phyloP scores from a whole-genome alignment of 148 eudicot species.

The Dianthus caryophyllus region DNA sequence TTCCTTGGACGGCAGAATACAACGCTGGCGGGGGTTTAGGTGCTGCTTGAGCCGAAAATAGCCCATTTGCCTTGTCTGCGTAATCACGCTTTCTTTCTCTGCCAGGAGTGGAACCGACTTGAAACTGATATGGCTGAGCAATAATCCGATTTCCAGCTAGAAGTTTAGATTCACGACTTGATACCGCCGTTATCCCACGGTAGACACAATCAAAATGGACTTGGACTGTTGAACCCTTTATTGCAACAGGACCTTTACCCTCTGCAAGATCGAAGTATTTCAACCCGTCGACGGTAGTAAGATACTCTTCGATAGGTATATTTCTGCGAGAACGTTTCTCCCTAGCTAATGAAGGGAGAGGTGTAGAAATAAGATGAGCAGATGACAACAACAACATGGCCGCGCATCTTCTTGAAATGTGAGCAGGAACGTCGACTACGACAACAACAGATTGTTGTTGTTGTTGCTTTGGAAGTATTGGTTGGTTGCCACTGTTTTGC shows the following conservation, averaged over 20 bases:
- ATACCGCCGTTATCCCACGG: slow-evolving; percentile 80
- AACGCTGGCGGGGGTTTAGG: slow-evolving; percentile 98
- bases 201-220: slow-evolving; percentile 95
- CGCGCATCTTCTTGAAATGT: slow-evolving; percentile 60
- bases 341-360: slow-evolving; percentile 52
- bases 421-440: slow-evolving; percentile 15
- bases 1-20: slow-evolving; percentile 78
- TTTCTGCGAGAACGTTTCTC: slow-evolving; percentile 59
- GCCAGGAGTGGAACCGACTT: slow-evolving; percentile 89
- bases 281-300: slow-evolving; percentile 75
- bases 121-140: slow-evolving; percentile 94
- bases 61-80: slow-evolving; percentile 86
- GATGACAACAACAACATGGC: slow-evolving; percentile 32
- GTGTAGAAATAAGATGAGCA: slow-evolving; percentile 28
- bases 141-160: slow-evolving; percentile 93
- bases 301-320: slow-evolving; percentile 80
- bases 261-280: slow-evolving; percentile 79
- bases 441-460: not conserved
- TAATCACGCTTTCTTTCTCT: slow-evolving; percentile 93
- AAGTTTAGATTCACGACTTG: slow-evolving; percentile 94
- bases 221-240: slow-evolving; percentile 80
- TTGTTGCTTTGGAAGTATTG: slow-evolving; percentile 3
- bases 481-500: slow-evolving; percentile 18
- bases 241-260: slow-evolving; percentile 84
- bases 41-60: slow-evolving; percentile 98